phyloP scores from a whole-genome alignment of 345 rosid genomes.

The Kernera saxatilis region DNA sequence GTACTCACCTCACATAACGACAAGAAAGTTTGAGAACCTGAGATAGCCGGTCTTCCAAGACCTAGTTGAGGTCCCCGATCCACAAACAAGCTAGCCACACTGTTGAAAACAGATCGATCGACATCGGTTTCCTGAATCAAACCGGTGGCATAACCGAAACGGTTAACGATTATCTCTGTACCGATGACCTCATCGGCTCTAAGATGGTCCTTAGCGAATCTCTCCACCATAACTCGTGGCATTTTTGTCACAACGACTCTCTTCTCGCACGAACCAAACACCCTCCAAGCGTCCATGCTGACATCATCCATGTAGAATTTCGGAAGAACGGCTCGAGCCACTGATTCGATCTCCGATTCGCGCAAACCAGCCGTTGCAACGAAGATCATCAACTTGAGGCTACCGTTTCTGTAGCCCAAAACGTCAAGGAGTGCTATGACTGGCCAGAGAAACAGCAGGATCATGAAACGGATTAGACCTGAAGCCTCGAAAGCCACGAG shows the following conservation, averaged over 20 bases:
- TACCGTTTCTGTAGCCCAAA: conserved; percentile 41
- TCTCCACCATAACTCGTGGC: conserved; percentile 79
- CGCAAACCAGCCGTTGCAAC: conserved; percentile 55
- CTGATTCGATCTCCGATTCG: conserved; percentile 62
- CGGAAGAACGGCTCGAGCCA: conserved; percentile 83
- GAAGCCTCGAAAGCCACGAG: conserved; percentile 84
- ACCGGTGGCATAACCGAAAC: conserved; percentile 70
- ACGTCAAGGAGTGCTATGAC: conserved; percentile 46
- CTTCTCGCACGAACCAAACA: conserved; percentile 47
- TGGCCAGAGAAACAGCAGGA: conserved; percentile 61
- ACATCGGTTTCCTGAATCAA: conserved; percentile 31
- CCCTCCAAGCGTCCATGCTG: conserved; percentile 64
- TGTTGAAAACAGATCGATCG: conserved; percentile 18
- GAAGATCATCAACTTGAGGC: conserved; percentile 63
- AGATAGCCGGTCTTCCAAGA: conserved; percentile 31
- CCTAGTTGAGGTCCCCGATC: conserved; percentile 51
- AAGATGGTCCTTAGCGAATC: conserved; percentile 70
- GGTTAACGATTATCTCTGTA: conserved; percentile 50
- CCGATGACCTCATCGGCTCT: conserved; percentile 76
- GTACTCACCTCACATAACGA: conserved; percentile 60
- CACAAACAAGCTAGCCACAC: conserved; percentile 43
- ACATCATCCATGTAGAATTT: conserved; percentile 84
- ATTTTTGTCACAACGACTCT: conserved; percentile 67
- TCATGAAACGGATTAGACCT: conserved; percentile 63
- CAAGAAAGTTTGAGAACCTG: conserved; percentile 36